Base-by-base conservation (phyloP, 352 stramenopile genomes). In the Globisporangium nagaii region DNA sequence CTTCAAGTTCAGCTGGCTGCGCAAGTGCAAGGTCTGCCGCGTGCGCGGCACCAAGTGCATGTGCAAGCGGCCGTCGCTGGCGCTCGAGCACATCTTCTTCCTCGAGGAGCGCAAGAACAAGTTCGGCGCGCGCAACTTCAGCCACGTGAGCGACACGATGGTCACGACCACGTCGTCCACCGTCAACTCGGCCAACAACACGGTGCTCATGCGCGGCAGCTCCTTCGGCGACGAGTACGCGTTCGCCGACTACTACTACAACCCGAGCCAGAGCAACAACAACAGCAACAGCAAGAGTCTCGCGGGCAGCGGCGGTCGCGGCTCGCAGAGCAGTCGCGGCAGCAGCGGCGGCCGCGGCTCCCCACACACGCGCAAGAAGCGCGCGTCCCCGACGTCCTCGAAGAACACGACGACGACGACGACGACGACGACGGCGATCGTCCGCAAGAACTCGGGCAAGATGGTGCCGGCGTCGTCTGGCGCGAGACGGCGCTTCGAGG, bases 101-200 rank as follows among this genome's bases (percentile, higher is more conserved):
- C 71, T 88, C 30, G 79, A 90, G 57, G 79, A 87, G 61, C 75
- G 79, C 54, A 90, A 90, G 73, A 88, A 90, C 65, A 86, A 86
- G 63, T 79, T 72, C 35, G 73, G 77, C 61, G 75, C 65, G 32
- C 77, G 79, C 56, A 90, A 90, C 65, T 90, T 90, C 54, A 84
- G 69, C 60, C 79, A 90, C 60, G 71, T 90, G 46, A 88, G 75
- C 63, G 77, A 90, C 65, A 83, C 77, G 15, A 71, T 71, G 51
- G 64, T 81, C 58, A 73, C 73, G 24, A 62, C 63, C 48, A 53
- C 63, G 24, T 50, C 37, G 15, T 59, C 41, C 36, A 56, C 53
- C 5, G 19, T 56, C 17, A 50, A 45, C 53, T 65, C 63, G 24
- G 40, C 56, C 12, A 66, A 65, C 51, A 66, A 60, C 49, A 76